Base-by-base conservation (phyloP, 768 basidiomycete genomes). In the Auricularia heimuer region DNA sequence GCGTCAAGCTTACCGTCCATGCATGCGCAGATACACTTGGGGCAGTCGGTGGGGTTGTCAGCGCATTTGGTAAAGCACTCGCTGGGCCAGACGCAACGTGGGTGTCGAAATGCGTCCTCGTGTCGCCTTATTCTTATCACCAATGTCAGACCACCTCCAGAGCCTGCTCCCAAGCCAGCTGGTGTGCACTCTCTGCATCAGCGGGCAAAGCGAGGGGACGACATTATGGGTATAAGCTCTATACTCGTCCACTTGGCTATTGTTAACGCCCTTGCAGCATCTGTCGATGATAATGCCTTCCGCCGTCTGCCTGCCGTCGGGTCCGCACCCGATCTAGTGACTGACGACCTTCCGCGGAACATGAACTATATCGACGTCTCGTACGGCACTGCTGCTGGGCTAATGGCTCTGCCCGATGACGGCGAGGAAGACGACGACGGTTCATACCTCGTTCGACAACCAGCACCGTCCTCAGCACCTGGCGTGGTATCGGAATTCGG, bases 291-390 rank as follows among this genome's bases (percentile, higher is more conserved):
- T 65, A 75, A 88, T 42, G 91, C 94, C 1, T 97, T 96, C 77
- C 82, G 79, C 62, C 79, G 77, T 54, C 71, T 86, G 6, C 92
- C 92, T 2, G 88, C 92, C 68, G 79, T 96, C 51, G 88, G 89
- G 24, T 82, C 85, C 10, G 82, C 86, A 8, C 87, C 91, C 14
- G 96, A 98, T 74, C 86, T 97, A 85, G 88, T 98, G 65, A 78
- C 80, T 37, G 96, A 98, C 70, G 94, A 98, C 73, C 78, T 98
- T 8, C 96, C 96, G 0, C 89, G 82, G 24, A 96, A 98, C 73
- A 76, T 81, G 60, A 91, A 94, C 71, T 98, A 95, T 71, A 79
- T 98, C 58, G 92, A 94, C 68, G 84, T 83, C 63, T 88, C 90
- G 3, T 91, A 92, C 68, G 87, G 89, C 47, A 77, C 89, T 29